These are phyloP conservation scores for Rosa hybrid DNA, from an alignment of 331 rosid species.

Conservation along the genomic window DNA sequence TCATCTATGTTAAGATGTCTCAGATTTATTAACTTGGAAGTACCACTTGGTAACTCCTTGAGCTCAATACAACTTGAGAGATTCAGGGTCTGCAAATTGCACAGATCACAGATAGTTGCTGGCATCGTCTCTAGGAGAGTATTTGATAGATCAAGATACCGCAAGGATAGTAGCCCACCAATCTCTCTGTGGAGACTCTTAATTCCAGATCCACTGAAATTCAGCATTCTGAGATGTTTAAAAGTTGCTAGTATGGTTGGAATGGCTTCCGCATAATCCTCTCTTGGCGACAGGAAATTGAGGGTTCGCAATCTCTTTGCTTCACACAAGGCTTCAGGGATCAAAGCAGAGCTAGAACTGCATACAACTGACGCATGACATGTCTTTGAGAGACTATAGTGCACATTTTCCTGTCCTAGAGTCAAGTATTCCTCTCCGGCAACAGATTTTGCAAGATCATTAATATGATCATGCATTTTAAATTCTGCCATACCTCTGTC, in stretches of 20 bases:
- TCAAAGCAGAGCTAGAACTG: conserved; percentile 1
- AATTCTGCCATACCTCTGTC: conserved; percentile 13
- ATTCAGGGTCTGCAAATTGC: conserved; percentile 20
- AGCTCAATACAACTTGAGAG: conserved; percentile 31
- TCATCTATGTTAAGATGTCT: conserved; percentile 28
- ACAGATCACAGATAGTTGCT: conserved; percentile 1
- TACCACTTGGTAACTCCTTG: conserved; percentile 14
- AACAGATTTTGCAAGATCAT: conserved; percentile 40
- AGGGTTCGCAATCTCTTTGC: conserved; percentile 27
- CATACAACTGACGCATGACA: conserved; percentile 32
- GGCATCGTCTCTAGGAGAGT: conserved; percentile 22
- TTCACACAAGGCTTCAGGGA: conserved; percentile 20
- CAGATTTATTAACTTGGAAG: not conserved
- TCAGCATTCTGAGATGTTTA: conserved; percentile 17
- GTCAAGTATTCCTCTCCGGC: conserved; percentile 26
- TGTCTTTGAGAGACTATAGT: not conserved
- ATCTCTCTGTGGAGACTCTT: conserved; percentile 18
- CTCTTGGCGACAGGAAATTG: conserved; percentile 18
- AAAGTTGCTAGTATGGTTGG: conserved; percentile 18
- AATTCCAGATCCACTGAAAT: conserved; percentile 29
- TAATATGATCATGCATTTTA: conserved; percentile 42
- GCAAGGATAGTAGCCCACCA: conserved; percentile 16
- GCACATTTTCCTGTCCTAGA: conserved; percentile 3
- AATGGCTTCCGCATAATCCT: conserved; percentile 13
- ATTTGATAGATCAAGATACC: conserved; percentile 23